Evolutionary conservation across 257 asterid genomes (phyloP).

Genomic region (Scutellaria minor): DNA sequence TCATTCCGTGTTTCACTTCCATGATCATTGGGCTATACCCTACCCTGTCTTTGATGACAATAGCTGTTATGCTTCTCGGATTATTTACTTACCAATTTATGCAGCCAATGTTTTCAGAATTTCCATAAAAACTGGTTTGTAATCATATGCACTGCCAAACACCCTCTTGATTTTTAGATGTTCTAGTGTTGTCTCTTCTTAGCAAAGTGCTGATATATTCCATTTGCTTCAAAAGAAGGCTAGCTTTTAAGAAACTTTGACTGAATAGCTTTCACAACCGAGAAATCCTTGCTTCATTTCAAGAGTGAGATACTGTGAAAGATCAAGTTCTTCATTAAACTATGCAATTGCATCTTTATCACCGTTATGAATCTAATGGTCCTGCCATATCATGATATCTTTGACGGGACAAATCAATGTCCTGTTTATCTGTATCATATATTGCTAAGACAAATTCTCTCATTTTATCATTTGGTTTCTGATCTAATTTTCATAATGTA

Average conservation of each 20-base stretch:
- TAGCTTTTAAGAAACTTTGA: too few relatives aligned
- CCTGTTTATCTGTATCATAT: not conserved
- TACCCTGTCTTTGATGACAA: not conserved
- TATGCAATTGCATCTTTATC: not conserved
- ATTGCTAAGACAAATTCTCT: not conserved
- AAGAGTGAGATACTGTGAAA: too few relatives aligned
- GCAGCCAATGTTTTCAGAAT: not conserved
- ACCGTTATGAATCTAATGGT: not conserved
- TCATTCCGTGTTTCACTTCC: constrained; percentile 4
- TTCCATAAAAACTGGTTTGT: constrained; percentile 11
- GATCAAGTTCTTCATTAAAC: not conserved
- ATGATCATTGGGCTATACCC: not conserved
- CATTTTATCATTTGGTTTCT: not conserved
- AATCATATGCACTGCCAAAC: not conserved
- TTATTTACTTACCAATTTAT: not conserved
- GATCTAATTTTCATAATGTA: constrained; percentile 19
- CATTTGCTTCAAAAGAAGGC: too few relatives aligned
- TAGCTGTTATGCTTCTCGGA: constrained; percentile 6
- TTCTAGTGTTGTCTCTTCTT: too few relatives aligned
- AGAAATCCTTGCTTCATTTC: not conserved
- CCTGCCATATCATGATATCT: not conserved
- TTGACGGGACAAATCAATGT: not conserved
- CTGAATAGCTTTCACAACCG: not conserved
- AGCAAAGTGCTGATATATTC: too few relatives aligned
- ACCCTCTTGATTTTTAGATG: too few relatives aligned